Conservation (phyloP, 106 monocot genomes). For the Narthecium ossifragum region DNA sequence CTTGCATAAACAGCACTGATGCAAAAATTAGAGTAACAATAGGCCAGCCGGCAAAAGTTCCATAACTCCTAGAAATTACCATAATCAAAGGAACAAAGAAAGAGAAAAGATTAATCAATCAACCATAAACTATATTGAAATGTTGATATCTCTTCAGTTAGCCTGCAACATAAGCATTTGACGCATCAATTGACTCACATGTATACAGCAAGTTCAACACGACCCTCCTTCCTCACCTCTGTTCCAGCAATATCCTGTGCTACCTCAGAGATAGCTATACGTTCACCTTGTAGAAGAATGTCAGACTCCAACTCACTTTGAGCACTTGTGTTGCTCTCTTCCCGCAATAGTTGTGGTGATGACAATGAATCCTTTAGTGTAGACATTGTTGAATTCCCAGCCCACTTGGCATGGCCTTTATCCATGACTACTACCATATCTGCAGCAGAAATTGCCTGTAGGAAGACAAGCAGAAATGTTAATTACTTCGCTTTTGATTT, state of each 20-base stretch:
- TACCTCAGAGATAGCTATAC: constrained; percentile 33
- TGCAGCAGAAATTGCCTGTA: constrained; percentile 82
- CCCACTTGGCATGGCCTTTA: constrained; percentile 78
- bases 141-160: no score
- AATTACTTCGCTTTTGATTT: background rate
- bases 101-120: background rate
- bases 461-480: constrained; percentile 9
- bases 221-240: constrained; percentile 78
- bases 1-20: constrained; percentile 90
- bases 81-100: background rate
- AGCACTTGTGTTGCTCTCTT: constrained; percentile 13
- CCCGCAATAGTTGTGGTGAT: constrained; percentile 11
- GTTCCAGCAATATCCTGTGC: constrained; percentile 19
- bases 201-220: constrained; percentile 69
- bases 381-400: constrained; percentile 39
- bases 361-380: constrained; percentile 17
- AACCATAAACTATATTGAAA: no score
- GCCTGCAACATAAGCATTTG: background rate
- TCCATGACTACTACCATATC: constrained; percentile 85
- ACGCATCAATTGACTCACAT: constrained; percentile 53
- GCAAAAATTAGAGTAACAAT: constrained; percentile 54
- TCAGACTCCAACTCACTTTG: constrained; percentile 20
- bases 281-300: constrained; percentile 14
- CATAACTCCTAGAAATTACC: constrained; percentile 60
- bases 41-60: constrained; percentile 48